Evolutionary conservation across 306 rosid genomes (phyloP).

Genomic region (Delonix regia): DNA sequence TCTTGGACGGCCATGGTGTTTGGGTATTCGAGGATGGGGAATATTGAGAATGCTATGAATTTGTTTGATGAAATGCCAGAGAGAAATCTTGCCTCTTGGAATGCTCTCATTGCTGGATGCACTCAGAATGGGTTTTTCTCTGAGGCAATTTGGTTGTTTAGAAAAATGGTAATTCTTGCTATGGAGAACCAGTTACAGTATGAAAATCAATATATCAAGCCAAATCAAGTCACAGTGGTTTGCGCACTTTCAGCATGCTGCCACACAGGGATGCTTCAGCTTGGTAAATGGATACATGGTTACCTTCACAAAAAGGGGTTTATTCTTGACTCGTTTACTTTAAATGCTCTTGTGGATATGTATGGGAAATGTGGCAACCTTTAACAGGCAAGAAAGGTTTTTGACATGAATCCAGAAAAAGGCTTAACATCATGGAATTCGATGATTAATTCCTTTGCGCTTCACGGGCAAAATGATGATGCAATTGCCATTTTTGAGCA

Average conservation of each 20-base stretch:
- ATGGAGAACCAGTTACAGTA: conserved; percentile 27
- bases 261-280: conserved; percentile 74
- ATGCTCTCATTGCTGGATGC: conserved; percentile 73
- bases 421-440: conserved; percentile 78
- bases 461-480: conserved; percentile 60
- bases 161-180: conserved; percentile 47
- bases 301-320: conserved; percentile 59
- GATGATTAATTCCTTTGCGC: conserved; percentile 73
- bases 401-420: conserved; percentile 54
- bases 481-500: conserved; percentile 64
- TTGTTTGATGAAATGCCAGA: conserved; percentile 69
- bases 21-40: conserved; percentile 65
- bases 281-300: conserved; percentile 80
- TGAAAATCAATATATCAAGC: conserved; percentile 44
- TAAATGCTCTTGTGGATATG: conserved; percentile 78
- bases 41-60: conserved; percentile 52
- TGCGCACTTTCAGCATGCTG: conserved; percentile 84
- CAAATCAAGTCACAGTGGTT: conserved; percentile 67
- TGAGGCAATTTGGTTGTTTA: conserved; percentile 64
- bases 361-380: conserved; percentile 84
- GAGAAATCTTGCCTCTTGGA: conserved; percentile 79
- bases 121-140: conserved; percentile 75
- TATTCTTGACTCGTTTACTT: conserved; percentile 50
- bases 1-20: conserved; percentile 74
- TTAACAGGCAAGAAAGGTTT: conserved; percentile 57